phyloP scores from a whole-genome alignment of 2,329 filamentous ascomycete genomes.

The Dactylellina cionopaga region DNA sequence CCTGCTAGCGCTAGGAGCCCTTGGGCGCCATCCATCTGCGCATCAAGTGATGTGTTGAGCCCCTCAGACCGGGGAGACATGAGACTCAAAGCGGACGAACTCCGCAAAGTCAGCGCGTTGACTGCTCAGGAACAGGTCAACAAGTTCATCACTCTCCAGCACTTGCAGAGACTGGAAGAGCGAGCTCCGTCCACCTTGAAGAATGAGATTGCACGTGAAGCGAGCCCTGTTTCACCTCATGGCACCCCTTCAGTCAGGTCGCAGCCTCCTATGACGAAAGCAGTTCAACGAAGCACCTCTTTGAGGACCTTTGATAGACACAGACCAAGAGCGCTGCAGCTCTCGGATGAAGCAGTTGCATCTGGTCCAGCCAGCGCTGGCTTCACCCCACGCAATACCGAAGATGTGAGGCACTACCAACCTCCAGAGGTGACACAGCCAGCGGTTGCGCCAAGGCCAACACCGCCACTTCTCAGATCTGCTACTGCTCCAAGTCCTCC shows the following conservation, averaged over 20 bases:
- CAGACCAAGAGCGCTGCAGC: constrained; percentile 38
- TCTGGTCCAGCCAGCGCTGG: constrained; percentile 44
- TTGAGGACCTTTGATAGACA: constrained; percentile 47
- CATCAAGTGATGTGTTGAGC: constrained; percentile 89
- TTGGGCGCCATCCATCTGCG: constrained; percentile 79
- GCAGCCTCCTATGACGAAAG: constrained; percentile 44
- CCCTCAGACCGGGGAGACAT: constrained; percentile 67
- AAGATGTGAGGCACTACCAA: constrained; percentile 33
- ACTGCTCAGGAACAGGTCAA: constrained; percentile 93
- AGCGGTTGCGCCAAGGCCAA: neutral
- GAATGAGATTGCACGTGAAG: constrained; percentile 30
- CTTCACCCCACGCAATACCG: constrained; percentile 43
- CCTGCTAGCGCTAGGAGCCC: constrained; percentile 21
- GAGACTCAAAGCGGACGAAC: constrained; percentile 75
- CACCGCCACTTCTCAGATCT: constrained; percentile 29
- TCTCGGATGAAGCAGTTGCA: constrained; percentile 40
- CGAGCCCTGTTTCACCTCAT: constrained; percentile 47
- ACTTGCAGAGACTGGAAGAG: constrained; percentile 65
- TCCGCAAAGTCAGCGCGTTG: constrained; percentile 74
- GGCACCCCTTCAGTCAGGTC: constrained; percentile 28
- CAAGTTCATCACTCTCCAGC: constrained; percentile 89
- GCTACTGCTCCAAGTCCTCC: constrained; percentile 40
- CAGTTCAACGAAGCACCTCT: constrained; percentile 48
- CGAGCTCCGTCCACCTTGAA: constrained; percentile 52
- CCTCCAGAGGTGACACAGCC: constrained; percentile 19